These are phyloP conservation scores for Camillea tinctor DNA, from an alignment of 2,329 filamentous ascomycete genomes.

Conservation along the genomic window DNA sequence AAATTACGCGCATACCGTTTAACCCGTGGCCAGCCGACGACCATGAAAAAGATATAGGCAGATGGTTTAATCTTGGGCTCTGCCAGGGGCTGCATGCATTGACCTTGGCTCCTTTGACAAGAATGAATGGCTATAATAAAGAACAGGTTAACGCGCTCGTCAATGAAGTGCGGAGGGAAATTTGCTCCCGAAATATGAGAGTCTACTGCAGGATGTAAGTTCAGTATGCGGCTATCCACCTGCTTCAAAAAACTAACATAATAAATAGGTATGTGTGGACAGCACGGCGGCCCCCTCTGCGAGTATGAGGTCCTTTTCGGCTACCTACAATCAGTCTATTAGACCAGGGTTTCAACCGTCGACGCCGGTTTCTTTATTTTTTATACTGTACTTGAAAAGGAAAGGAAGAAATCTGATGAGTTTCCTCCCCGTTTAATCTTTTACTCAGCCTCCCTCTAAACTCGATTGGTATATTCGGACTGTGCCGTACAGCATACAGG, in stretches of 20 bases:
- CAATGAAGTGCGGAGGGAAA: conserved; percentile 63
- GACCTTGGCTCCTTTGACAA: conserved; percentile 70
- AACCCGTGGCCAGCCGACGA: conserved; percentile 70
- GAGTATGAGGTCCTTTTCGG: conserved; percentile 22
- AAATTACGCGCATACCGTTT: conserved; percentile 66
- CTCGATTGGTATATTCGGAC: background rate
- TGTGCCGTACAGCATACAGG: background rate
- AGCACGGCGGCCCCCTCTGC: conserved; percentile 26
- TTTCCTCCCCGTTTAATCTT: background rate
- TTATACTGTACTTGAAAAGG: conserved; percentile 6
- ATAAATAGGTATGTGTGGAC: conserved; percentile 27
- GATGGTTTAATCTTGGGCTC: conserved; percentile 82
- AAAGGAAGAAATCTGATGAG: background rate
- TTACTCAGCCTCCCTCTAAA: background rate
- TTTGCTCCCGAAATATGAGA: conserved; percentile 65
- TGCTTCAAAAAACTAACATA: conserved; percentile 15
- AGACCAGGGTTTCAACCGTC: conserved; percentile 19
- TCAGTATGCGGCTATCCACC: conserved; percentile 7
- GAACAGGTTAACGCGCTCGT: conserved; percentile 64
- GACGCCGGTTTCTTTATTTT: conserved; percentile 4
- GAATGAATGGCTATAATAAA: conserved; percentile 58
- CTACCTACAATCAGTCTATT: conserved; percentile 16
- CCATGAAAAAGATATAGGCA: conserved; percentile 65
- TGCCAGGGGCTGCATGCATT: conserved; percentile 71
- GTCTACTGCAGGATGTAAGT: conserved; percentile 78